Evolutionary conservation across 208 protist genomes (phyloP), one percentile per base, ranked within the genome.

Genomic region (Herpetomonas samuelpessoai): DNA sequence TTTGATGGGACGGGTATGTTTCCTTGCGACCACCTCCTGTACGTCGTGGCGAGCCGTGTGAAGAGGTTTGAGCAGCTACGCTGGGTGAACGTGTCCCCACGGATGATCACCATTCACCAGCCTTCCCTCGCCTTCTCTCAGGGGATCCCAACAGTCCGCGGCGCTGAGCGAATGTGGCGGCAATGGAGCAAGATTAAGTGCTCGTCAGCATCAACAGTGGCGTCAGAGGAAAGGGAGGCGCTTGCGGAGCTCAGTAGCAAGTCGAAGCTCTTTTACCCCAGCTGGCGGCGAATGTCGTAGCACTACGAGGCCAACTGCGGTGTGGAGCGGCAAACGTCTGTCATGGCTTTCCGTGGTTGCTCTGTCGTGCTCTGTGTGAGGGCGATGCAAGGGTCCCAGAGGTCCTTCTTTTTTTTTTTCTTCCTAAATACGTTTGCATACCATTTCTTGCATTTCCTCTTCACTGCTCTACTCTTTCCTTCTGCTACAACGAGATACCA

Each of bases 41-140:
- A 96, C 61, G 88, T 95, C 12, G 88, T 86, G 3, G 79, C 83
- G 0, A 95, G 86, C 71, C 84, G 91, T 27, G 91, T 96, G 16
- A 74, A 70, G 28, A 29, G 39, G 12, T 93, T 88, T 57, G 75
- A 74, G 38, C 83, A 90, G 31, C 66, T 95, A 30, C 83, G 86
- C 30, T 76, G 91, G 18, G 48, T 90, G 19, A 92, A 95, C 46
- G 41, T 95, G 31, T 81, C 81, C 0, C 83, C 81, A 0, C 53
- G 67, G 0, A 86, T 89, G 70, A 75, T 95, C 30, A 82, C 81
- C 0, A 81, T 95, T 0, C 70, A 95, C 58, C 61, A 62, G 28
- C 81, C 73, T 0, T 84, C 85, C 12, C 68, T 92, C 18, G 14
- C 55, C 1, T 95, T 95, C 57, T 74, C 76, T 1, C 55, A 68